Evolutionary conservation across 2,329 filamentous ascomycete species (phyloP), one percentile per base, ranked within the genome.

Genomic region (Rugonectria rugulosa): DNA sequence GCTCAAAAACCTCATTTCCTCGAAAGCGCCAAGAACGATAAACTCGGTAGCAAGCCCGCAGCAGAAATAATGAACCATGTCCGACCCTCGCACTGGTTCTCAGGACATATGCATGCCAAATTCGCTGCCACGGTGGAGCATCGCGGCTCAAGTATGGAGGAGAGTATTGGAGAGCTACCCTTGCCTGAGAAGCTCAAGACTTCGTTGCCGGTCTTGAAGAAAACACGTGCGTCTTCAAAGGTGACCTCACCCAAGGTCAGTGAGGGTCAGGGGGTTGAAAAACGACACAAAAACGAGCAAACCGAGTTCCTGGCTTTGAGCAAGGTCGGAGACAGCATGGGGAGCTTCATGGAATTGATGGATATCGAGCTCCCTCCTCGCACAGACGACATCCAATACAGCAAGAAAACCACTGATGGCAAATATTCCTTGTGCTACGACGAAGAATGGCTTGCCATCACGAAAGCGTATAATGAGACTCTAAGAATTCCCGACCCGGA

Each of bases 391-490:
- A n/a, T n/a, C 29, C 6, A 8, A 64, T 14, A 31, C 45, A 4
- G 36, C 34, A 12, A 5, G 2, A 36, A 19, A n/a, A n/a, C n/a
- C 14, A 42, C 49, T 1, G 14, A 46, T 6, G 52, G 56, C 11
- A 52, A 47, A n/a, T 27, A 38, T 14, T 78, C 77, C 8, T 80
- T 97, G 1, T 77, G 85, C 40, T 98, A 98, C 71, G 94, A 98
- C 73, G 85, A 88, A 10, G 94, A 99, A 75, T 99, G 93, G 93
- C 85, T 99, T 5, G 89, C 94, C 32, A 97, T 99, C 62, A 92
- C 88, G 10, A 89, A 93, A 36, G 88, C 87, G 6, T 95, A 97
- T 69, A 84, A 89, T 27, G 65, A 78, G 2, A 79, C 85, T 26
- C 78, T 94, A 5, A 73, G 76, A 1, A 77, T 93, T 26, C 89